A percentile compares a stretch with the other conserved stretches of the same genome.
phyloP scores from a whole-genome alignment of 192 early-diverging fungal species.

The Rhizophagus sp. region DNA sequence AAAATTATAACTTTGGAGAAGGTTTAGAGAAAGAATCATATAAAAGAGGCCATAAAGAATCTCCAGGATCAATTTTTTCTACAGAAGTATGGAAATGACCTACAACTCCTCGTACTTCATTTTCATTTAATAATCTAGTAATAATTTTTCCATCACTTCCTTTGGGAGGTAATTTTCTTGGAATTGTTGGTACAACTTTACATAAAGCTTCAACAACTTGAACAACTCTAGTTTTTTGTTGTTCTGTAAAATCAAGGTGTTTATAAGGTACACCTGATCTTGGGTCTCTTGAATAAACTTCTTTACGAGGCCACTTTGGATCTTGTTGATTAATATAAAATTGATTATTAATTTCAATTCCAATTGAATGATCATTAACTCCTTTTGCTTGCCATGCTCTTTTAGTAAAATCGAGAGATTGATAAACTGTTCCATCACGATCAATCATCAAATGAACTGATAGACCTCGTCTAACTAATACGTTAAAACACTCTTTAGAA shows the following conservation, averaged over 20 bases:
- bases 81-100: neutral
- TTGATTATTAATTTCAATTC: conserved; percentile 5
- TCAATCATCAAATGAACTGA: conserved; percentile 2
- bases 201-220: conserved; percentile 2
- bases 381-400: neutral
- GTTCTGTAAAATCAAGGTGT: neutral
- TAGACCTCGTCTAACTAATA: neutral
- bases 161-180: neutral
- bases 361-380: neutral
- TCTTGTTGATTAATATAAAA: neutral
- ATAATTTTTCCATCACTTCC: neutral
- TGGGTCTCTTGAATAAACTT: neutral
- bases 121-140: neutral
- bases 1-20: neutral
- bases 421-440: conserved; percentile 3
- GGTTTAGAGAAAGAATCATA: neutral
- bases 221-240: neutral
- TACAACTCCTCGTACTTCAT: neutral
- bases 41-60: neutral
- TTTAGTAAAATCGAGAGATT: neutral
- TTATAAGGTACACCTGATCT: neutral
- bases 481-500: neutral
- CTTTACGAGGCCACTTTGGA: neutral
- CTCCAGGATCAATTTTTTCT: neutral
- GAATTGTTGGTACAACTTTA: neutral